Evolutionary conservation across 768 basidiomycete genomes (phyloP).

Genomic region (Tylopilus subfusipes): DNA sequence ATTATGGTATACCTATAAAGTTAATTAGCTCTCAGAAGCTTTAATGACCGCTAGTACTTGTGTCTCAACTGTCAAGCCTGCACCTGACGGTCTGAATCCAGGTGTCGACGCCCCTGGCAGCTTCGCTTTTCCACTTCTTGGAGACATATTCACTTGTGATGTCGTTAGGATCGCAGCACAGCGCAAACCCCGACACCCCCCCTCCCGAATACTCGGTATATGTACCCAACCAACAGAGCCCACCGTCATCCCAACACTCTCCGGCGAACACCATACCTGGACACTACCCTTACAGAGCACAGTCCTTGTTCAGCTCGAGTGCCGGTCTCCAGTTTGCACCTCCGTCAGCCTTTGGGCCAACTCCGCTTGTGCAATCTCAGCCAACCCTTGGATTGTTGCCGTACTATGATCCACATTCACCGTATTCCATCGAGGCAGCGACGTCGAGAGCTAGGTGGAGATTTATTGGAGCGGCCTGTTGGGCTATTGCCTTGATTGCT

Average conservation of each 20-base stretch:
- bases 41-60: not conserved
- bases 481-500: conserved; percentile 35
- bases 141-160: conserved; percentile 3
- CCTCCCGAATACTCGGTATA: conserved; percentile 29
- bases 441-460: conserved; percentile 40
- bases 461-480: conserved; percentile 40
- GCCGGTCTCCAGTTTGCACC: conserved; percentile 13
- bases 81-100: not conserved
- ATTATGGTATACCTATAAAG: not conserved
- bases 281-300: conserved; percentile 11
- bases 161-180: conserved; percentile 18
- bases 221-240: conserved; percentile 11
- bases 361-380: conserved; percentile 37
- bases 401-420: conserved; percentile 44
- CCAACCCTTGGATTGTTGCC: conserved; percentile 33
- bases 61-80: not conserved
- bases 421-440: conserved; percentile 37
- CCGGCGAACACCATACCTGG: conserved; percentile 11
- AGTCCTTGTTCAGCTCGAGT: conserved; percentile 17
- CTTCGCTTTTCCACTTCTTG: not conserved
- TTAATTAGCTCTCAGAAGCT: not conserved
- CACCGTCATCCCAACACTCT: conserved; percentile 19
- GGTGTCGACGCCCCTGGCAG: not conserved
- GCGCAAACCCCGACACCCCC: conserved; percentile 26
- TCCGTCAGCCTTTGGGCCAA: conserved; percentile 35